Evolutionary conservation across 2,329 filamentous ascomycete species (phyloP).

Genomic region (Hypoxylon sp.): DNA sequence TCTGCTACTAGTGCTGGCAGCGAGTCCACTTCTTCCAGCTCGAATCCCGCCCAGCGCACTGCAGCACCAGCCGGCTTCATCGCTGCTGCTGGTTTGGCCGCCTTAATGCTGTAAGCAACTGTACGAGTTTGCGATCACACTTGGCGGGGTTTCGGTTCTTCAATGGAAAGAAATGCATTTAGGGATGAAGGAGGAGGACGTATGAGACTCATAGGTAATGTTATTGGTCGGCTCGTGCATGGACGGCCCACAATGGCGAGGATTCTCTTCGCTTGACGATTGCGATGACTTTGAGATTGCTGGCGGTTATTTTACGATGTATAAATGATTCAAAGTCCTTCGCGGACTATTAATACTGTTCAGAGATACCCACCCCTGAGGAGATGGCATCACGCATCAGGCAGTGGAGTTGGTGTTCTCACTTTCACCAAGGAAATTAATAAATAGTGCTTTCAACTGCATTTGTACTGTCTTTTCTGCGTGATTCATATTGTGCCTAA

Average conservation of each 20-base stretch:
- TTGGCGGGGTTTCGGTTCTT: slow-evolving; percentile 21
- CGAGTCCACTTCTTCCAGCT: slow-evolving; percentile 23
- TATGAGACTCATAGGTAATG: slow-evolving; percentile 43
- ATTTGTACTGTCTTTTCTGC: background rate
- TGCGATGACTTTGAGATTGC: slow-evolving; percentile 43
- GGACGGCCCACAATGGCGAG: slow-evolving; percentile 40
- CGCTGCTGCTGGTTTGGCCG: slow-evolving; percentile 50
- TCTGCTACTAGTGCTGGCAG: slow-evolving; percentile 2
- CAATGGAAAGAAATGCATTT: slow-evolving; percentile 26
- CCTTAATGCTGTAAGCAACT: slow-evolving; percentile 46
- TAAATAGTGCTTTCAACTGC: slow-evolving; percentile 45
- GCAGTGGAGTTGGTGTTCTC: slow-evolving; percentile 48
- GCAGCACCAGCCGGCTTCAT: slow-evolving; percentile 49
- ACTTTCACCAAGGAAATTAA: slow-evolving; percentile 47
- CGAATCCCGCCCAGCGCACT: slow-evolving; percentile 44
- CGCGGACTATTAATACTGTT: slow-evolving; percentile 48
- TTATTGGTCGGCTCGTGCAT: slow-evolving; percentile 42
- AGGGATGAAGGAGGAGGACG: slow-evolving; percentile 40
- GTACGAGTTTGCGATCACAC: background rate
- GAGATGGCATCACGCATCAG: slow-evolving; percentile 44
- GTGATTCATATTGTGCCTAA: background rate
- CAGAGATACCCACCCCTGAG: slow-evolving; percentile 50
- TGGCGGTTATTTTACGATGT: slow-evolving; percentile 49
- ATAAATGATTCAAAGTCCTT: slow-evolving; percentile 49
- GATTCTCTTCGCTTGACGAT: slow-evolving; percentile 42